phyloP scores from a whole-genome alignment of 495 filamentous ascomycete species.

The Aspergillus bertholletiae region DNA sequence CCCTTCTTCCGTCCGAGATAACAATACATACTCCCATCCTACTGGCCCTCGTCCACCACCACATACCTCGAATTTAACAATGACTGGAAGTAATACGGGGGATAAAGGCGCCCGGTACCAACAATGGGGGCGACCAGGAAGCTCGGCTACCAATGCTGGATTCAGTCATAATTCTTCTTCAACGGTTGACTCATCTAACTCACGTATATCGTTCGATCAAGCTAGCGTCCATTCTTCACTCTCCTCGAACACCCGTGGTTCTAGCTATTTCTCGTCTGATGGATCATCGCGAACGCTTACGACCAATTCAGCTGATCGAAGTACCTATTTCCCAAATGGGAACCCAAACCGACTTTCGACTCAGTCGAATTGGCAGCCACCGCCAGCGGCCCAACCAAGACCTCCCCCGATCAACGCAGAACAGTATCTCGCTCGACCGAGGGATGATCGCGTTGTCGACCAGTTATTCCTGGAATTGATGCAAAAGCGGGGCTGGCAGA shows the following conservation, averaged over 20 bases:
- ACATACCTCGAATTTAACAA: conserved; percentile 58
- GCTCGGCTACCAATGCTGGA: conserved; percentile 51
- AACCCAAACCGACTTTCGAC: conserved; percentile 33
- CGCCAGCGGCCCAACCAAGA: conserved; percentile 43
- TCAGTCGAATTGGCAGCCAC: conserved; percentile 30
- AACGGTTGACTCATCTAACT: conserved; percentile 65
- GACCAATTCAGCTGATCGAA: conserved; percentile 40
- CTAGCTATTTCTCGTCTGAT: conserved; percentile 58
- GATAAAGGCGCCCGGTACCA: conserved; percentile 66
- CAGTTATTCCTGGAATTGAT: conserved; percentile 88
- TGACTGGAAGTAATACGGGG: conserved; percentile 60
- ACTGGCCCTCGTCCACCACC: conserved; percentile 70
- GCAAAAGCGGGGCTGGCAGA: conserved; percentile 96
- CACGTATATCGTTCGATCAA: conserved; percentile 67
- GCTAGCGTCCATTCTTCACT: conserved; percentile 59
- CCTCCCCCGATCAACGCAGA: conserved; percentile 35
- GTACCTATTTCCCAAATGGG: conserved; percentile 22
- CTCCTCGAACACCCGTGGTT: conserved; percentile 57
- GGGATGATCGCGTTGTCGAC: conserved; percentile 85
- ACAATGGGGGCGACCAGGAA: conserved; percentile 63
- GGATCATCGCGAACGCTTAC: conserved; percentile 61
- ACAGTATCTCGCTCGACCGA: conserved; percentile 62
- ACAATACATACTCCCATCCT: conserved; percentile 53
- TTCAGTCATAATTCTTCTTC: conserved; percentile 66
- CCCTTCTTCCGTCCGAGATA: conserved; percentile 39